Percentiles rank a stretch among this genome's conserved stretches.
phyloP scores from a whole-genome alignment of 306 rosid species.

The Fragaria nilgerrensis region DNA sequence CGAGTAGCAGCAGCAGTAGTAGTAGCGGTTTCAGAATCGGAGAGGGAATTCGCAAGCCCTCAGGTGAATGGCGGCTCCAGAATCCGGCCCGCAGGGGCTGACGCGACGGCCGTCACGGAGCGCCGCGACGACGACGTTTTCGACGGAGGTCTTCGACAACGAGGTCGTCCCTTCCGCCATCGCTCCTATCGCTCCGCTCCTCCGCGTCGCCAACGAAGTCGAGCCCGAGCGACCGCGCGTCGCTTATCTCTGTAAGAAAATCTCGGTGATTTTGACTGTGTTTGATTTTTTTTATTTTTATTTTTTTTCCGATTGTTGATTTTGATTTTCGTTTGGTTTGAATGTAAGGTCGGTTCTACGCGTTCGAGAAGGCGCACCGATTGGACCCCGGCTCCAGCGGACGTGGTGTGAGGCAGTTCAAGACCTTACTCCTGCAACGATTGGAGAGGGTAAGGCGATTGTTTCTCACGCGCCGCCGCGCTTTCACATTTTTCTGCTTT shows the following conservation, averaged over 20 bases:
- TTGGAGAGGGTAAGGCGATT: slow-evolving; percentile 66
- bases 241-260: slow-evolving; percentile 69
- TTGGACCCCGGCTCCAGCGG: slow-evolving; percentile 88
- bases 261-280: no score
- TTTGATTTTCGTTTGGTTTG: neutral
- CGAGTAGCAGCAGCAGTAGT: neutral
- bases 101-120: slow-evolving; percentile 79
- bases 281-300: neutral
- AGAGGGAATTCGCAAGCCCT: neutral
- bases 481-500: neutral
- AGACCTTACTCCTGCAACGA: slow-evolving; percentile 76
- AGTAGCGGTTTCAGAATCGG: neutral
- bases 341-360: slow-evolving; percentile 79
- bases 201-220: slow-evolving; percentile 85
- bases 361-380: slow-evolving; percentile 95
- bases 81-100: slow-evolving; percentile 48
- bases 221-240: slow-evolving; percentile 90
- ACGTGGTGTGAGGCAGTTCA: slow-evolving; percentile 97
- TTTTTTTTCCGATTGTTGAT: neutral
- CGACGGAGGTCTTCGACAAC: slow-evolving; percentile 89
- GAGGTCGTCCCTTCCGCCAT: slow-evolving; percentile 91
- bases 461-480: neutral
- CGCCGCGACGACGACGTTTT: slow-evolving; percentile 75
- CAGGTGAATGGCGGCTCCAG: slow-evolving; percentile 55
- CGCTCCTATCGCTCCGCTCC: slow-evolving; percentile 82